A percentile compares a stretch with the other conserved stretches of the same genome.
phyloP scores from a whole-genome alignment of 768 basidiomycete genomes.

The Xerocomellus dryophilus region DNA sequence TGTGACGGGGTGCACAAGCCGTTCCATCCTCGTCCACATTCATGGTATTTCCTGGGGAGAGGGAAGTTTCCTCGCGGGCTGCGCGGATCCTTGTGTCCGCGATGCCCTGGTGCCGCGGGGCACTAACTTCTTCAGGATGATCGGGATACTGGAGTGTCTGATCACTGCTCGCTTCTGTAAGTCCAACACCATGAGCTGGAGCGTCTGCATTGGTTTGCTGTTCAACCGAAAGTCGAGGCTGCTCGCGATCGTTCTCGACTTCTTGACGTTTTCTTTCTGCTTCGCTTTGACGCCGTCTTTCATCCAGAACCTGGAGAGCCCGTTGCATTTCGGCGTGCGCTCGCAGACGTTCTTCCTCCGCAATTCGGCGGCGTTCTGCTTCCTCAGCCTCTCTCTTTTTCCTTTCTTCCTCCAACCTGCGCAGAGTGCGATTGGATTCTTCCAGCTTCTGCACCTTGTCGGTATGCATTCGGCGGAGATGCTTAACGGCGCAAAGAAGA shows the following conservation, averaged over 20 bases:
- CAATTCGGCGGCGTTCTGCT: conserved; percentile 12
- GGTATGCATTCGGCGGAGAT: conserved; percentile 17
- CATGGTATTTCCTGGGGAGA: background rate
- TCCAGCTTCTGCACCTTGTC: conserved; percentile 18
- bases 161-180: background rate
- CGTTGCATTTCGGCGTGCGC: conserved; percentile 10
- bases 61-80: conserved; percentile 7
- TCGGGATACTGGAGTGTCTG: conserved; percentile 1
- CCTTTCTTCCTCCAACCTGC: conserved; percentile 25
- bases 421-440: conserved; percentile 16
- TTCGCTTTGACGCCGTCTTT: conserved; percentile 3
- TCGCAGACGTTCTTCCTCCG: conserved; percentile 18
- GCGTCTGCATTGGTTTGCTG: conserved; percentile 9
- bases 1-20: background rate
- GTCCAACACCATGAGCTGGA: conserved; percentile 1
- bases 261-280: conserved; percentile 10
- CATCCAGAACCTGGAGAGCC: conserved; percentile 1
- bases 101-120: conserved; percentile 28
- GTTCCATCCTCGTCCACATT: conserved; percentile 1
- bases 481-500: conserved; percentile 13
- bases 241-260: background rate
- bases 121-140: background rate
- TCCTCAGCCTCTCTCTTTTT: conserved; percentile 15
- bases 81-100: conserved; percentile 30
- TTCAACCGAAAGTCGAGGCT: conserved; percentile 9